Evolutionary conservation across 176 grass and related monocot genomes (phyloP).

Genomic region (Oryza meridionalis): DNA sequence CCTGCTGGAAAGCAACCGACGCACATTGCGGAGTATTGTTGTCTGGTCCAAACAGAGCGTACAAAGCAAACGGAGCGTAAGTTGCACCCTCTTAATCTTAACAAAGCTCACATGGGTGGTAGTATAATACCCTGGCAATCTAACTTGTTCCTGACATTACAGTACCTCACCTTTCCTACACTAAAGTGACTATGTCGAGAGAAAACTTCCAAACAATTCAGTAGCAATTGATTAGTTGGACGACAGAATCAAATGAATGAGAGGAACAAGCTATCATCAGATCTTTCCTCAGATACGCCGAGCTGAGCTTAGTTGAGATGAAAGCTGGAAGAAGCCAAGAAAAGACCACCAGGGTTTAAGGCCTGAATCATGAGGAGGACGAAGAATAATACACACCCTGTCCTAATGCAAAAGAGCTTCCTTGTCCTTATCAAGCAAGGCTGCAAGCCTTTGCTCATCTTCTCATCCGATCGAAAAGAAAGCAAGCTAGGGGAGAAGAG

Average conservation of each 20-base stretch:
- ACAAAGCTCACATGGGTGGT: conserved; percentile 36
- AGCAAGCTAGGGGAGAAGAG: background rate
- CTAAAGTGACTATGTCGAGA: background rate
- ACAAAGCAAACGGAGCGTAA: conserved; percentile 44
- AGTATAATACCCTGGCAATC: background rate
- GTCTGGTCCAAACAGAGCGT: conserved; percentile 27
- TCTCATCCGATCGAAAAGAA: conserved; percentile 23
- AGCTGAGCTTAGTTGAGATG: background rate
- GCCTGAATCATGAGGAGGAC: background rate
- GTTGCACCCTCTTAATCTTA: conserved; percentile 30
- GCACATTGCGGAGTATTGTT: background rate
- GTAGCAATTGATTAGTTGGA: background rate
- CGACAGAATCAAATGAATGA: conserved; percentile 6
- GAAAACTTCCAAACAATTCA: background rate
- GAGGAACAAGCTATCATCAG: conserved; percentile 31
- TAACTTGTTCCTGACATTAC: conserved; percentile 40
- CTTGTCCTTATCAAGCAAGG: conserved; percentile 49
- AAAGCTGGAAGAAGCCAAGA: conserved; percentile 27
- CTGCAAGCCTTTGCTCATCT: conserved; percentile 28
- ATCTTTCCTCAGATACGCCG: conserved; percentile 16
- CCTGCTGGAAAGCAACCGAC: conserved; percentile 38
- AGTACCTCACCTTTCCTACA: background rate
- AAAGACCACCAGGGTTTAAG: background rate
- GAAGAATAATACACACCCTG: conserved; percentile 15
- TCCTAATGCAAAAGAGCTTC: conserved; percentile 35